Conservation (phyloP, 176 grass and related monocot genomes). For the Pontederia crassipes region DNA sequence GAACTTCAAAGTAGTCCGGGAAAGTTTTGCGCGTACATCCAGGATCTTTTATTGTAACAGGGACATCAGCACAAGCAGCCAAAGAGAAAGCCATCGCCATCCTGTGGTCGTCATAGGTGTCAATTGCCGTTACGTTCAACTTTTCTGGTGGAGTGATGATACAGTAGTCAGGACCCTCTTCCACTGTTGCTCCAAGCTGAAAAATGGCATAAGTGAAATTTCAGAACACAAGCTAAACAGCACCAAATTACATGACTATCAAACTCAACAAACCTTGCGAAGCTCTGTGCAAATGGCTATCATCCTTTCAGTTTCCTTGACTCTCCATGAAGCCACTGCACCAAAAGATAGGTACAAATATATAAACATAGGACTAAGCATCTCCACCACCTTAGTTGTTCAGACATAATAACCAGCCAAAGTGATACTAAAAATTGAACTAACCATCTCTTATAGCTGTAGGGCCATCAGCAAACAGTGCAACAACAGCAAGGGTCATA, state of each 20-base stretch:
- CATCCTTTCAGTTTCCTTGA: constrained; percentile 98
- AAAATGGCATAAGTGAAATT: not conserved
- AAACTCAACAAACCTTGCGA: constrained; percentile 49
- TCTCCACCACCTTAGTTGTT: not conserved
- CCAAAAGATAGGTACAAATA: constrained; percentile 15
- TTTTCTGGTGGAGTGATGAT: constrained; percentile 91
- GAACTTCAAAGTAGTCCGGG: constrained; percentile 84
- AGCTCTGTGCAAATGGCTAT: constrained; percentile 77
- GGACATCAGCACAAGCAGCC: constrained; percentile 63
- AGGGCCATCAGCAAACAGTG: constrained; percentile 86
- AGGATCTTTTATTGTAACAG: constrained; percentile 73
- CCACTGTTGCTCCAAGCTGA: constrained; percentile 76
- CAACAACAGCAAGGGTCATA: constrained; percentile 95
- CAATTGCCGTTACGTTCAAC: constrained; percentile 58
- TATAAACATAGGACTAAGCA: not conserved
- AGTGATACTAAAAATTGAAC: not conserved
- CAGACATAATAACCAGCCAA: not conserved
- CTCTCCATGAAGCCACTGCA: constrained; percentile 98
- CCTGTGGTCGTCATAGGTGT: constrained; percentile 92
- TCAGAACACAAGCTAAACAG: not conserved
- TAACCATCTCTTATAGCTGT: constrained; percentile 97
- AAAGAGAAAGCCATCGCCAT: constrained; percentile 98
- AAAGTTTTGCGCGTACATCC: constrained; percentile 97
- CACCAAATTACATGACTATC: not conserved
- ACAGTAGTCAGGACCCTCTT: constrained; percentile 94